phyloP scores from a whole-genome alignment of 495 filamentous ascomycete species.

The Cryomyces minteri region DNA sequence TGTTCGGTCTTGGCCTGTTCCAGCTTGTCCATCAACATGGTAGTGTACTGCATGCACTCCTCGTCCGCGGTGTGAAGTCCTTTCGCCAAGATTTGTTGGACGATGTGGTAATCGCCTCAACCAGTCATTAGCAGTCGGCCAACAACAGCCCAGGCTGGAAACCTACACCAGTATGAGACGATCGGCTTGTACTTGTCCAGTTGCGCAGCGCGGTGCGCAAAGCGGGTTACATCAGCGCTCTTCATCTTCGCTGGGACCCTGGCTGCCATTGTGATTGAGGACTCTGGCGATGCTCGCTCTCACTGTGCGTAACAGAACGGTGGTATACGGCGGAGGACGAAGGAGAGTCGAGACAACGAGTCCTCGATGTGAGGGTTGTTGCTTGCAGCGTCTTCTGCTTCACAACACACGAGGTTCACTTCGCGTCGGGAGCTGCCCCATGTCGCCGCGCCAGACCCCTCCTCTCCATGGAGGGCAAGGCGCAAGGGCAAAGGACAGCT shows the following conservation, averaged over 20 bases:
- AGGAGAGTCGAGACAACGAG: no score
- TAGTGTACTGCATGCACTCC: constrained; percentile 62
- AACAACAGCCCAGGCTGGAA: not conserved
- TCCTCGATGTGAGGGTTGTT: no score
- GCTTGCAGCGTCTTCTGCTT: no score
- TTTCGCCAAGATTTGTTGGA: constrained; percentile 74
- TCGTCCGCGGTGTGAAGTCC: constrained; percentile 56
- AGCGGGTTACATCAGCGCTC: constrained; percentile 58
- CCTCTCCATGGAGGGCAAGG: no score
- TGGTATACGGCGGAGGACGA: no score
- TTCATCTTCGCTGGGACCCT: constrained; percentile 57
- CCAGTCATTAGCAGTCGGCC: not conserved
- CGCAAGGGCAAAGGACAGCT: no score
- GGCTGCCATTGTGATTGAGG: constrained; percentile 39
- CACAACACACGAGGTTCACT: no score
- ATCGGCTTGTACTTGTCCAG: constrained; percentile 70
- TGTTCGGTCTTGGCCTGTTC: constrained; percentile 60
- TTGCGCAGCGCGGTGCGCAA: constrained; percentile 65
- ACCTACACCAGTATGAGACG: constrained; percentile 87
- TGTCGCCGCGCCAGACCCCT: no score
- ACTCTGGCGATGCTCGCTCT: not conserved
- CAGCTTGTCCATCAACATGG: constrained; percentile 74
- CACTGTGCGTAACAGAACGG: no score
- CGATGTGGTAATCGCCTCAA: constrained; percentile 77
- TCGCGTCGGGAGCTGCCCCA: no score